Percentiles rank a stretch among this genome's conserved stretches.
Conservation (phyloP, 768 basidiomycete genomes). For the Udeniomyces megalosporus region DNA sequence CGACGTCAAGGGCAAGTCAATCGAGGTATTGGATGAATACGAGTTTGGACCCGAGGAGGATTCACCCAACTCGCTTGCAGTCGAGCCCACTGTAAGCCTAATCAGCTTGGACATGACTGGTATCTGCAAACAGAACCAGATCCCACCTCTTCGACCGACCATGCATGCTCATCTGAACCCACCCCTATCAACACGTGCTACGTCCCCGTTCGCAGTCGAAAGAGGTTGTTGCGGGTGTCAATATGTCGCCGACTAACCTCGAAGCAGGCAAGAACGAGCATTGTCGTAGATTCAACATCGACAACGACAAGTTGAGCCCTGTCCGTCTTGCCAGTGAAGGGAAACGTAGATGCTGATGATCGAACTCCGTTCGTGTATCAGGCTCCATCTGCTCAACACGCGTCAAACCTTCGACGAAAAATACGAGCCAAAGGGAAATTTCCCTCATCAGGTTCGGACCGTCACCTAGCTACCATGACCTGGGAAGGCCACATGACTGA, state of each 20-base stretch:
- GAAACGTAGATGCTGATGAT: neutral
- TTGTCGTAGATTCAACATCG: conserved; percentile 50
- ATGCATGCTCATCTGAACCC: neutral
- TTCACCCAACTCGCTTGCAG: conserved; percentile 89
- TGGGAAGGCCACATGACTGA: neutral
- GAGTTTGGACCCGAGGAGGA: conserved; percentile 71
- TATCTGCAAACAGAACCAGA: too few relatives aligned
- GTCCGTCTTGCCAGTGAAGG: neutral
- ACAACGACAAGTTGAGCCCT: conserved; percentile 40
- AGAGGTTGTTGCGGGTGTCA: conserved; percentile 67
- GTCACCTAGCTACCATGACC: neutral
- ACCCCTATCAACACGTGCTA: neutral
- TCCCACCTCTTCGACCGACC: too few relatives aligned
- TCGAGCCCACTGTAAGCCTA: conserved; percentile 30
- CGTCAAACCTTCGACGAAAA: conserved; percentile 45
- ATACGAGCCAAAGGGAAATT: conserved; percentile 43
- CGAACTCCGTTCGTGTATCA: conserved; percentile 25
- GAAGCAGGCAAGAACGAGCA: conserved; percentile 62
- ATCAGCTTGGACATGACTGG: too few relatives aligned
- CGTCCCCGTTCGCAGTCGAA: conserved; percentile 22
- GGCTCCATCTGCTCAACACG: conserved; percentile 40
- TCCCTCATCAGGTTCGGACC: conserved; percentile 51
- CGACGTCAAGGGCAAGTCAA: conserved; percentile 22
- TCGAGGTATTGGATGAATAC: conserved; percentile 37
- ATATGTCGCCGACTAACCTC: conserved; percentile 51